Evolutionary conservation across 306 rosid species (phyloP).

Genomic region (Acacia crassicarpa): DNA sequence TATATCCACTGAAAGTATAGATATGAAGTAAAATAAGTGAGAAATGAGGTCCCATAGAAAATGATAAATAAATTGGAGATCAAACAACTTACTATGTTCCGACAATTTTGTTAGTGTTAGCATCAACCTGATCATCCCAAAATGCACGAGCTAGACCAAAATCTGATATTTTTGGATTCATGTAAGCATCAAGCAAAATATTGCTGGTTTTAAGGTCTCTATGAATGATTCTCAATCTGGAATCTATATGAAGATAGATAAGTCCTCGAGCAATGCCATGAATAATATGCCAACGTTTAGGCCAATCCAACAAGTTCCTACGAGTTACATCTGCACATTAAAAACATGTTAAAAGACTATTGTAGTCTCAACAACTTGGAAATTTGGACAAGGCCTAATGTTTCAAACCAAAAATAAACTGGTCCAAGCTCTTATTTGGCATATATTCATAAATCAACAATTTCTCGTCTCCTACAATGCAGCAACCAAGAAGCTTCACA

Average conservation of each 20-base stretch:
- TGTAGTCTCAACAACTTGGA: neutral
- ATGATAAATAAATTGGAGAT: neutral
- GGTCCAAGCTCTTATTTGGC: conserved; percentile 47
- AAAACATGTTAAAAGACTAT: neutral
- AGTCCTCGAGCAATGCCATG: conserved; percentile 47
- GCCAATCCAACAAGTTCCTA: conserved; percentile 39
- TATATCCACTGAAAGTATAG: conserved; percentile 39
- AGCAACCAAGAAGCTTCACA: conserved; percentile 55
- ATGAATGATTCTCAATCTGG: conserved; percentile 54
- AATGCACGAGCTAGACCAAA: conserved; percentile 53
- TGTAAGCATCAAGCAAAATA: conserved; percentile 40
- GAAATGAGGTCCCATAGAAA: neutral
- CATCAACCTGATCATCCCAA: conserved; percentile 48
- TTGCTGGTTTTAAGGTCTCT: conserved; percentile 57
- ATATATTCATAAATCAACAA: conserved; percentile 53
- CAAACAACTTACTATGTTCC: conserved; percentile 55
- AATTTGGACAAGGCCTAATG: neutral
- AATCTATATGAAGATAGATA: conserved; percentile 56
- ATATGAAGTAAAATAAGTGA: neutral
- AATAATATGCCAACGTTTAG: conserved; percentile 39
- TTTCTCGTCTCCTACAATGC: conserved; percentile 41
- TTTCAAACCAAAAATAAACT: conserved; percentile 35
- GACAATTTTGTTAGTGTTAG: conserved; percentile 47
- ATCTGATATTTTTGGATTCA: conserved; percentile 55
- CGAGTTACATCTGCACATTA: conserved; percentile 30